Percentiles rank a stretch among this genome's conserved stretches.
These are phyloP conservation scores for Ceriops decandra DNA, from an alignment of 345 rosid species.

Conservation along the genomic window DNA sequence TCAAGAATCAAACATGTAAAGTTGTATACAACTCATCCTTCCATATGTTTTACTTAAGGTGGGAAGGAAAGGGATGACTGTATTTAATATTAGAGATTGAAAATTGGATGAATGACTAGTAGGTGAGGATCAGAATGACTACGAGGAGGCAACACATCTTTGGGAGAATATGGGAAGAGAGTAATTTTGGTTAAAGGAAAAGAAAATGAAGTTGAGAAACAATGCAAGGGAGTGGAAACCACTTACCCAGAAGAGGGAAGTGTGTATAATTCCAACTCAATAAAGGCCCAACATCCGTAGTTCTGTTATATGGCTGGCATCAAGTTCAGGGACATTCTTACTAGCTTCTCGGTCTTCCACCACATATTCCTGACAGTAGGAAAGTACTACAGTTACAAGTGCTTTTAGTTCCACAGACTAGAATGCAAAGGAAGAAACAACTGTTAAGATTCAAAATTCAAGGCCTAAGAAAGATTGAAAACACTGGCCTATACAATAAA, in stretches of 20 bases:
- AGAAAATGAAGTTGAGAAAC: background rate
- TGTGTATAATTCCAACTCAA: conserved; percentile 29
- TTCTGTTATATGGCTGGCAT: conserved; percentile 78
- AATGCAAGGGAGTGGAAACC: conserved; percentile 1
- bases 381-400: background rate
- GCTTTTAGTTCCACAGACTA: background rate
- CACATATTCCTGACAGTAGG: conserved; percentile 66
- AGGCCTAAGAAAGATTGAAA: background rate
- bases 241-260: conserved; percentile 27
- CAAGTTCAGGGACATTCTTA: conserved; percentile 79
- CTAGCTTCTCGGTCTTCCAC: conserved; percentile 81
- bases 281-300: conserved; percentile 87
- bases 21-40: no score
- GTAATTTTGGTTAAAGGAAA: background rate
- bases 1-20: no score
- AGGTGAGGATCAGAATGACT: no score
- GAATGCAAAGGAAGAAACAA: background rate
- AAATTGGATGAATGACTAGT: no score
- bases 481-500: conserved; percentile 2
- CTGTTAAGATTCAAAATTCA: background rate
- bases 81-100: no score
- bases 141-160: no score
- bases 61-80: no score
- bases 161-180: background rate
- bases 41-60: no score